Conservation (phyloP, 169 alveolate species). For the Eimeria necatrix region DNA sequence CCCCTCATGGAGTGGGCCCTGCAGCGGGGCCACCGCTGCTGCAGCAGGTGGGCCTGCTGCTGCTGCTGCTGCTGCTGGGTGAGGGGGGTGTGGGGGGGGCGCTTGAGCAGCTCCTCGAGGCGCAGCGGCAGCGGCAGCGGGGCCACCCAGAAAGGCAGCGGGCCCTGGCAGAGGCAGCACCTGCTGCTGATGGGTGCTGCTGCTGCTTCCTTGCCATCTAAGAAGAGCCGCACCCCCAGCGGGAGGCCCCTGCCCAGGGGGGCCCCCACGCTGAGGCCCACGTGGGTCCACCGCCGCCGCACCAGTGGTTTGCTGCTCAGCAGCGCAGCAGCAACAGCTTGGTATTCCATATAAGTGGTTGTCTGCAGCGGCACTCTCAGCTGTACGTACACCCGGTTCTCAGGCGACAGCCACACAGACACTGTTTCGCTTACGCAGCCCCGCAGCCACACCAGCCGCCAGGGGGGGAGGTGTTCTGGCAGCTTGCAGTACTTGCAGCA, state of each 20-base stretch:
- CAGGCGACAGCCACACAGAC: slow-evolving; percentile 64
- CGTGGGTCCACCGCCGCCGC: slow-evolving; percentile 69
- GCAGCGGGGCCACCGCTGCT: slow-evolving; percentile 47
- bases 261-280: slow-evolving; percentile 54
- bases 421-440: slow-evolving; percentile 65
- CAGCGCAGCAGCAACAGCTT: slow-evolving; percentile 41
- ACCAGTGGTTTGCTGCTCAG: slow-evolving; percentile 17
- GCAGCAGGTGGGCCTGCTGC: slow-evolving; percentile 22
- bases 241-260: slow-evolving; percentile 8
- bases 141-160: slow-evolving; percentile 76
- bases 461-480: not conserved
- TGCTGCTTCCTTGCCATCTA: slow-evolving; percentile 70
- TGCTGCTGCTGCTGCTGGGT: slow-evolving; percentile 64
- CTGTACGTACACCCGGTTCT: slow-evolving; percentile 61
- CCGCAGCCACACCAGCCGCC: slow-evolving; percentile 74
- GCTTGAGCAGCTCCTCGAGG: slow-evolving; percentile 21
- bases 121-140: slow-evolving; percentile 67
- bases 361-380: slow-evolving; percentile 63
- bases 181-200: slow-evolving; percentile 48
- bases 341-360: slow-evolving; percentile 52
- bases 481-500: not conserved
- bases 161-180: slow-evolving; percentile 76
- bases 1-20: slow-evolving; percentile 66
- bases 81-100: slow-evolving; percentile 13
- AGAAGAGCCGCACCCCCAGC: not conserved